Evolutionary conservation across 192 early-diverging fungal genomes (phyloP).

Genomic region (Irineochytrium annulatum): DNA sequence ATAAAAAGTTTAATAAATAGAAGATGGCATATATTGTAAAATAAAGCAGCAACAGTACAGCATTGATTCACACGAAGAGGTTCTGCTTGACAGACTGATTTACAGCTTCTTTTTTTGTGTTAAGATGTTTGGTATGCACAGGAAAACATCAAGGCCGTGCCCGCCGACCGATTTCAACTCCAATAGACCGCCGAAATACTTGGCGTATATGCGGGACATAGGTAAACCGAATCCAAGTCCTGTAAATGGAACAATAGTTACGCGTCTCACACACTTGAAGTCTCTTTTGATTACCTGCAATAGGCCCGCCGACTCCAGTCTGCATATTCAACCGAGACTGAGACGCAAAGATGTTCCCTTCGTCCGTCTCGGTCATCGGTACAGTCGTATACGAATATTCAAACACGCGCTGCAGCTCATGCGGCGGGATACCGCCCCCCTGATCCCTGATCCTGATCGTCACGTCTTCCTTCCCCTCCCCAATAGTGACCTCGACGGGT

Average conservation of each 20-base stretch:
- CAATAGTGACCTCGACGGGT: slow-evolving; percentile 81
- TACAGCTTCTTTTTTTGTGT: too few species aligned
- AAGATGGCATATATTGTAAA: too few species aligned
- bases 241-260: neutral
- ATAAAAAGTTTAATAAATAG: too few species aligned
- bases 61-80: too few species aligned
- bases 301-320: slow-evolving; percentile 86
- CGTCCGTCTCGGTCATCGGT: slow-evolving; percentile 52
- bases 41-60: too few species aligned
- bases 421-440: slow-evolving; percentile 80
- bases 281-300: slow-evolving; percentile 49
- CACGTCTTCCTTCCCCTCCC: slow-evolving; percentile 70
- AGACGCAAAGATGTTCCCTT: slow-evolving; percentile 62
- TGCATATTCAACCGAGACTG: slow-evolving; percentile 78
- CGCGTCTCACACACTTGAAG: neutral
- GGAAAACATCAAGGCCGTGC: slow-evolving; percentile 89
- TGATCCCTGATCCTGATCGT: slow-evolving; percentile 84
- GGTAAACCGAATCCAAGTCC: slow-evolving; percentile 71
- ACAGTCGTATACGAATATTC: slow-evolving; percentile 94
- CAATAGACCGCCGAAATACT: slow-evolving; percentile 90
- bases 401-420: slow-evolving; percentile 73
- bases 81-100: too few species aligned
- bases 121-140: slow-evolving; percentile 88
- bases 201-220: slow-evolving; percentile 42
- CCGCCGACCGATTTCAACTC: slow-evolving; percentile 78